phyloP scores from a whole-genome alignment of 2,329 filamentous ascomycete genomes.

The Hypoxylon sp. region DNA sequence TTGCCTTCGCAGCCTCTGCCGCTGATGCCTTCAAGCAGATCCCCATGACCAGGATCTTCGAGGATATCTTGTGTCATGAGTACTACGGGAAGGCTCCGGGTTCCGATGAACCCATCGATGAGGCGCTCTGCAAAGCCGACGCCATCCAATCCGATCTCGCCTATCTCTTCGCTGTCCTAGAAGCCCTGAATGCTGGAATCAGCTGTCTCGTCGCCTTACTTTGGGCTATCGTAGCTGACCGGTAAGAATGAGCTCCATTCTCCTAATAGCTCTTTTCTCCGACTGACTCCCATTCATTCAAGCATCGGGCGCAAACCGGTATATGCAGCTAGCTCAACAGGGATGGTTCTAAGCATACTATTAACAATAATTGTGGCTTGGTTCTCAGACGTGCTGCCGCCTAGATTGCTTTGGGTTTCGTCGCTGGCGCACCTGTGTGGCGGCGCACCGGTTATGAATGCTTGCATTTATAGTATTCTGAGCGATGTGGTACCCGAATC shows the following conservation, averaged over 20 bases:
- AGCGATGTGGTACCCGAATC: conserved; percentile 56
- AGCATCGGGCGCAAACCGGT: conserved; percentile 56
- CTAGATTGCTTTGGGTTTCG: conserved; percentile 53
- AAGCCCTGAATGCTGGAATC: conserved; percentile 51
- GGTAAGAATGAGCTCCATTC: conserved; percentile 41
- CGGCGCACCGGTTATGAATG: conserved; percentile 52
- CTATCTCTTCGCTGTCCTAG: conserved; percentile 52
- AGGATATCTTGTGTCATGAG: conserved; percentile 57
- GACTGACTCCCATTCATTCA: conserved; percentile 4
- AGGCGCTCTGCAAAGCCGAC: conserved; percentile 55
- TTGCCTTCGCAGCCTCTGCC: conserved; percentile 51
- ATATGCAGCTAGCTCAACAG: conserved; percentile 51
- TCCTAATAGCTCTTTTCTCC: no score
- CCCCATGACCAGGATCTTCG: conserved; percentile 54
- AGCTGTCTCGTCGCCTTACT: conserved; percentile 54
- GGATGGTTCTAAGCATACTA: conserved; percentile 49
- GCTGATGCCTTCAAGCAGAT: conserved; percentile 52
- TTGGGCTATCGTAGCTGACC: conserved; percentile 57
- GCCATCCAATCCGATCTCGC: conserved; percentile 55
- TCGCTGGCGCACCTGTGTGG: conserved; percentile 54
- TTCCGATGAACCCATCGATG: conserved; percentile 52
- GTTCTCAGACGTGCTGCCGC: conserved; percentile 52
- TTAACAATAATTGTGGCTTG: conserved; percentile 53
- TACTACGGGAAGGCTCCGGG: conserved; percentile 51
- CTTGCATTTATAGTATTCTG: conserved; percentile 54